Evolutionary conservation across 2,329 filamentous ascomycete species (phyloP).

Genomic region (Ambrosiella cleistominuta): DNA sequence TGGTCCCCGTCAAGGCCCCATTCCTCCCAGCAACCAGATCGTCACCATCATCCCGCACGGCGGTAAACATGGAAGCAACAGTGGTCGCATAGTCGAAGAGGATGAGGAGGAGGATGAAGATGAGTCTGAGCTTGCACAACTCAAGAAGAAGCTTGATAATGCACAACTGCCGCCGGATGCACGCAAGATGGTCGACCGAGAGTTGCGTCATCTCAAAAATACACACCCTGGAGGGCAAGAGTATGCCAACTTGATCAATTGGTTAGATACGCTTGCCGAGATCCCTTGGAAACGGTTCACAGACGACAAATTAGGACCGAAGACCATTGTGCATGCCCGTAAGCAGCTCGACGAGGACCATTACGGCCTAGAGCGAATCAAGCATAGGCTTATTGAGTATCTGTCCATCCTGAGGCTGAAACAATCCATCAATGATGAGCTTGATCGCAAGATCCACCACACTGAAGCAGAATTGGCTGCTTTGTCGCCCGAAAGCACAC

Average conservation of each 20-base stretch:
- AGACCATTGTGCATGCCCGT: slow-evolving; percentile 61
- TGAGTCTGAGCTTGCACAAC: slow-evolving; percentile 73
- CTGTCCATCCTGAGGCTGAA: slow-evolving; percentile 91
- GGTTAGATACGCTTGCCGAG: slow-evolving; percentile 82
- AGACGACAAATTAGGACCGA: slow-evolving; percentile 66
- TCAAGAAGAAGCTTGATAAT: slow-evolving; percentile 71
- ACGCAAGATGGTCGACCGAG: slow-evolving; percentile 75
- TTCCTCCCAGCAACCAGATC: slow-evolving; percentile 19
- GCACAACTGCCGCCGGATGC: slow-evolving; percentile 72
- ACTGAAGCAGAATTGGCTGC: slow-evolving; percentile 36
- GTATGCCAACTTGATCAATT: slow-evolving; percentile 83
- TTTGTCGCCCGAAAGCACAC: slow-evolving; percentile 23
- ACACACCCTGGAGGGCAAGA: slow-evolving; percentile 95
- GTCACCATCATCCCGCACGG: slow-evolving; percentile 19
- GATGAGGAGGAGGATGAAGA: slow-evolving; percentile 68
- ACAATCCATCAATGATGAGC: slow-evolving; percentile 68
- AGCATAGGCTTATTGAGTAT: slow-evolving; percentile 90
- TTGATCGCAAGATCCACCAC: slow-evolving; percentile 60
- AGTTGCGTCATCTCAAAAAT: slow-evolving; percentile 74
- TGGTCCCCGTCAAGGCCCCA: slow-evolving; percentile 18
- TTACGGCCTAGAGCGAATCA: slow-evolving; percentile 90
- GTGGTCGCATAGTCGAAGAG: slow-evolving; percentile 23
- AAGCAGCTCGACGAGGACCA: slow-evolving; percentile 92
- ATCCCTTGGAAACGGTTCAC: slow-evolving; percentile 82
- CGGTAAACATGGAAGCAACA: background rate